These are phyloP conservation scores for Flagelloscypha sp. DNA, from an alignment of 768 basidiomycete genomes.

Conservation along the genomic window DNA sequence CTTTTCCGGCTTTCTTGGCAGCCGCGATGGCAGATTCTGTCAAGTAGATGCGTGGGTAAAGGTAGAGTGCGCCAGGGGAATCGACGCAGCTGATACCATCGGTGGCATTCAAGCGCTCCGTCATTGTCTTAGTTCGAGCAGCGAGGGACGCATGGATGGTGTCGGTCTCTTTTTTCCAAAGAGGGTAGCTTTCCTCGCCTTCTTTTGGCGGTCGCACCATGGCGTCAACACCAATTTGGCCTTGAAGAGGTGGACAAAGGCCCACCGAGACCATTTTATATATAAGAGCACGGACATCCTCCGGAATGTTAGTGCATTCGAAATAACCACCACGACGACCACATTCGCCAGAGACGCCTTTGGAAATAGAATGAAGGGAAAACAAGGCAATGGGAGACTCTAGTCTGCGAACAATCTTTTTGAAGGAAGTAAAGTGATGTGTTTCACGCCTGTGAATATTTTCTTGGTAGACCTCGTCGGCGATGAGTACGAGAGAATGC, in stretches of 20 bases:
- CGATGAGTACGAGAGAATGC: slow-evolving; percentile 79
- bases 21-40: slow-evolving; percentile 65
- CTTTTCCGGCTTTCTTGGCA: slow-evolving; percentile 63
- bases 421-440: slow-evolving; percentile 89
- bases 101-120: slow-evolving; percentile 68
- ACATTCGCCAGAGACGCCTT: slow-evolving; percentile 94
- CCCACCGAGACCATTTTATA: slow-evolving; percentile 95
- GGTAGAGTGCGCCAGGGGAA: slow-evolving; percentile 88
- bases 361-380: slow-evolving; percentile 96
- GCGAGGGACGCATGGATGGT: slow-evolving; percentile 70
- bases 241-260: slow-evolving; percentile 83
- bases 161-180: slow-evolving; percentile 81
- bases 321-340: slow-evolving; percentile 97
- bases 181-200: slow-evolving; percentile 65
- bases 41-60: slow-evolving; percentile 79
- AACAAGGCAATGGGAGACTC: slow-evolving; percentile 75
- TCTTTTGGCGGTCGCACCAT: slow-evolving; percentile 84
- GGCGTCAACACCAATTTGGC: slow-evolving; percentile 91
- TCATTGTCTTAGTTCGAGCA: slow-evolving; percentile 64
- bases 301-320: slow-evolving; percentile 76
- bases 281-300: slow-evolving; percentile 73
- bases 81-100: slow-evolving; percentile 87
- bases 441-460: slow-evolving; percentile 69
- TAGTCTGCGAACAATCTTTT: slow-evolving; percentile 67
- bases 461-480: slow-evolving; percentile 97